These are phyloP conservation scores for Rugonectria rugulosa DNA, from an alignment of 2,329 filamentous ascomycete genomes.

Conservation along the genomic window DNA sequence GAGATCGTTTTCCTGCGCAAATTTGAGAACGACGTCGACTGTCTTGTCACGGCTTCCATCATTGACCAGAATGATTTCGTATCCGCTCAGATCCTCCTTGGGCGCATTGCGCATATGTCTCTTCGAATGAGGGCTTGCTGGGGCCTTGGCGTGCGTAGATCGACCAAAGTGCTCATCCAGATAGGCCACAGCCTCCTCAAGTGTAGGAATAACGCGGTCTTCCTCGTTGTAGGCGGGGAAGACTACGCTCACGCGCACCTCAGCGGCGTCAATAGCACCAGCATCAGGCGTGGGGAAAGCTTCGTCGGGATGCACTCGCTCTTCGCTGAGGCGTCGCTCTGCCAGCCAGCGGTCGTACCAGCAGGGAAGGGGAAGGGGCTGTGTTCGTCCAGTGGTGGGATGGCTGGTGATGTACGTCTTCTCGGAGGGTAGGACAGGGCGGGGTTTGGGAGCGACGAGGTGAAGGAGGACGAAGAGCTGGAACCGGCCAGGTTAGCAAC, in stretches of 20 bases:
- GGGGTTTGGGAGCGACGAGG: slow-evolving; percentile 81
- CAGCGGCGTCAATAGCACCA: slow-evolving; percentile 73
- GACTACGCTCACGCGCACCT: slow-evolving; percentile 89
- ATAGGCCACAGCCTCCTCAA: slow-evolving; percentile 90
- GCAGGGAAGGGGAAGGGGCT: slow-evolving; percentile 71
- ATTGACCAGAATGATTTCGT: slow-evolving; percentile 92
- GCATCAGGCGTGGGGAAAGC: slow-evolving; percentile 54
- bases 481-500: background rate
- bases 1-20: slow-evolving; percentile 76
- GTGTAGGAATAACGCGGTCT: slow-evolving; percentile 79
- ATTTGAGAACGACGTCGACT: slow-evolving; percentile 78
- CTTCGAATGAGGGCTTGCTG: slow-evolving; percentile 40
- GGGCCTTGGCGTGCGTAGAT: slow-evolving; percentile 34
- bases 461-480: slow-evolving; percentile 72
- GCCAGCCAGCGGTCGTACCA: slow-evolving; percentile 83
- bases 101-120: slow-evolving; percentile 44
- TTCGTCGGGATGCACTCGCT: slow-evolving; percentile 45
- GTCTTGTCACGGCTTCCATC: slow-evolving; percentile 89
- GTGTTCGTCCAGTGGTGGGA: slow-evolving; percentile 55
- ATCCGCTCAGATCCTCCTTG: slow-evolving; percentile 60
- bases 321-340: slow-evolving; percentile 62
- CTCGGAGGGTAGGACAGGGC: slow-evolving; percentile 76
- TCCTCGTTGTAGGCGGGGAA: slow-evolving; percentile 97
- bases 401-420: slow-evolving; percentile 84
- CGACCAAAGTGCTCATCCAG: slow-evolving; percentile 79